A percentile compares a stretch with the other conserved stretches of the same genome.
Evolutionary conservation across 345 rosid species (phyloP).

Genomic region (Eucalyptus tenuipes): DNA sequence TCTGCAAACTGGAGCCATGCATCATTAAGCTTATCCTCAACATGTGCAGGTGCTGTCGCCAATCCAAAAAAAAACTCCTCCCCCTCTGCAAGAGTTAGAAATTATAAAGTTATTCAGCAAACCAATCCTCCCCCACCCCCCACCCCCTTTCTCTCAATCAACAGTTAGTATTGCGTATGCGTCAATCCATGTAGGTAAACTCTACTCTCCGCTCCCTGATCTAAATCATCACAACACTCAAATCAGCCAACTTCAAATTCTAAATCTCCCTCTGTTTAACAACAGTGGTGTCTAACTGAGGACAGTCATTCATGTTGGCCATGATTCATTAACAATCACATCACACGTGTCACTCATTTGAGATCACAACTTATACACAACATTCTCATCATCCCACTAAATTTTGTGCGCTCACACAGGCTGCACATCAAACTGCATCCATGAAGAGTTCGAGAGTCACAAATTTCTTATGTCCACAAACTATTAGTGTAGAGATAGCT

Average conservation of each 20-base stretch:
- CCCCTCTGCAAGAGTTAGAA: conserved; percentile 19
- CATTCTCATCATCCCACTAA: background rate
- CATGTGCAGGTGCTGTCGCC: conserved; percentile 97
- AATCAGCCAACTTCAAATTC: background rate
- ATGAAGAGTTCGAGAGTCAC: background rate
- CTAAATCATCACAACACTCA: background rate
- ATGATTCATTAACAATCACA: background rate
- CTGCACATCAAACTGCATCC: background rate
- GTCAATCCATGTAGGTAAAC: background rate
- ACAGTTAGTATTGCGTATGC: background rate
- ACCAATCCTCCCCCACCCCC: background rate
- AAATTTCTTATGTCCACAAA: background rate
- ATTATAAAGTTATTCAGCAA: background rate
- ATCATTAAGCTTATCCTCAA: conserved; percentile 79
- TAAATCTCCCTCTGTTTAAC: background rate
- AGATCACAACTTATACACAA: background rate
- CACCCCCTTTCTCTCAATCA: background rate
- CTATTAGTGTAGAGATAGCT: background rate
- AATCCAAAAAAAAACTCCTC: conserved; percentile 81
- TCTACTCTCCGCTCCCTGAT: background rate
- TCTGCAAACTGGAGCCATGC: conserved; percentile 92
- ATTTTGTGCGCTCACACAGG: background rate
- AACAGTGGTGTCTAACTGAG: background rate
- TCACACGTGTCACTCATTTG: background rate
- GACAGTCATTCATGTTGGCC: background rate